Evolutionary conservation across 371 early-diverging fungal species (phyloP).

Genomic region (Entomophthora muscae): DNA sequence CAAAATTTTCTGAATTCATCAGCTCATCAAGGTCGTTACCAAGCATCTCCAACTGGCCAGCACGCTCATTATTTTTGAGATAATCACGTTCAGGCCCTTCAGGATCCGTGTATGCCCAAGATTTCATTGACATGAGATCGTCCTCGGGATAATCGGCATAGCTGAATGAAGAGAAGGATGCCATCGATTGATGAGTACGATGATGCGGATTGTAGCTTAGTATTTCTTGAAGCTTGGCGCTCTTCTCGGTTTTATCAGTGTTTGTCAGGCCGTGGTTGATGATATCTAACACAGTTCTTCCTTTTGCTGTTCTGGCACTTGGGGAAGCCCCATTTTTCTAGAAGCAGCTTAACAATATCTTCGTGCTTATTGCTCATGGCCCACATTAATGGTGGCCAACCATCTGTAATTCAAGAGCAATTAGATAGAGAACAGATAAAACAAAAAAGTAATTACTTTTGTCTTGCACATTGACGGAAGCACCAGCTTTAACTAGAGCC

Average conservation of each 20-base stretch:
- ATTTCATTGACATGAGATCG: background rate
- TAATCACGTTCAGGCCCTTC: background rate
- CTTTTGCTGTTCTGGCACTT: slow-evolving; percentile 46
- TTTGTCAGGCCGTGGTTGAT: slow-evolving; percentile 14
- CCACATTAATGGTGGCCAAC: slow-evolving; percentile 95
- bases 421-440: background rate
- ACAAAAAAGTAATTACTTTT: slow-evolving; percentile 28
- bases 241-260: slow-evolving; percentile 24
- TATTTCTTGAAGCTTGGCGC: slow-evolving; percentile 32
- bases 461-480: slow-evolving; percentile 56
- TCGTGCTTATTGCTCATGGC: slow-evolving; percentile 76
- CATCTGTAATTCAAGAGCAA: slow-evolving; percentile 25
- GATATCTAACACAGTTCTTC: slow-evolving; percentile 66
- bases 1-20: slow-evolving; percentile 3
- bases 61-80: background rate
- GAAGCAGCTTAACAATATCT: slow-evolving; percentile 44
- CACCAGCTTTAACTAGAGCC: slow-evolving; percentile 50
- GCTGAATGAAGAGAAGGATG: background rate
- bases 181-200: slow-evolving; percentile 2
- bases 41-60: background rate
- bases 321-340: slow-evolving; percentile 64
- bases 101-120: slow-evolving; percentile 6
- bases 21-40: slow-evolving; percentile 7
- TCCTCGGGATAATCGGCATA: background rate
- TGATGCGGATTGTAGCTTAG: slow-evolving; percentile 22